Base-by-base conservation (phyloP, 1,139 yeast genomes). In the Nakaseomyces uthaithaninus region DNA sequence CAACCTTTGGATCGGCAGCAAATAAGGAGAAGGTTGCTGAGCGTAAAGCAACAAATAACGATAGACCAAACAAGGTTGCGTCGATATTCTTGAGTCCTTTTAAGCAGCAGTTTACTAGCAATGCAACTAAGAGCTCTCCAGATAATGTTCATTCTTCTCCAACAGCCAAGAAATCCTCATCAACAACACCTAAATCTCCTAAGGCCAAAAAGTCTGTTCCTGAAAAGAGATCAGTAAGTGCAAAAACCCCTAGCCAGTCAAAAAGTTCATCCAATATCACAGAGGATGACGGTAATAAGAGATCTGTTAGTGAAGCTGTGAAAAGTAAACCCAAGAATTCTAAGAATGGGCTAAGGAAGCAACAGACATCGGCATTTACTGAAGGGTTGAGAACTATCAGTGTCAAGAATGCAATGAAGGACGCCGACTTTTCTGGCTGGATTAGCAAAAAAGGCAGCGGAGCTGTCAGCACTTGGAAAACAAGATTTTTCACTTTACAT, bases 371-470 rank as follows among this genome's bases (percentile, higher is more conserved):
- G 0, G 98, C 97, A 0, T 91, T 91, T 63, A 79, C 80, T 54
- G 98, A 91, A 64, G 98, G 98, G 11, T 83, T 91, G 37, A 71
- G 89, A 53, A 70, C 66, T 16, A 71, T 85, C 18, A 71, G 82
- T 0, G 95, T 95, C 0, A 77, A 74, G 47, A 86, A 85, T 36
- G 83, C 97, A 0, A 75, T 82, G 37, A 77, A 77, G 51, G 66
- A 80, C 11, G 87, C 97, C 0, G 80, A 73, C 43, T 77, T 69
- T 55, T 79, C 87, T 41, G 99, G 99, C 1, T 91, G 96, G 94
- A 83, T 93, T 95, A 76, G 89, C 40, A 91, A 91, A 60, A 78
- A 85, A 49, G 94, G 95, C 26, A 85, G 81, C 45, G 75, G 82
- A 39, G 75, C 93, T n/a, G 74, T 80, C 51, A 84, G 86, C 14